These are phyloP conservation scores for Kwoniella sp. DNA, from an alignment of 768 basidiomycete species.

Conservation along the genomic window DNA sequence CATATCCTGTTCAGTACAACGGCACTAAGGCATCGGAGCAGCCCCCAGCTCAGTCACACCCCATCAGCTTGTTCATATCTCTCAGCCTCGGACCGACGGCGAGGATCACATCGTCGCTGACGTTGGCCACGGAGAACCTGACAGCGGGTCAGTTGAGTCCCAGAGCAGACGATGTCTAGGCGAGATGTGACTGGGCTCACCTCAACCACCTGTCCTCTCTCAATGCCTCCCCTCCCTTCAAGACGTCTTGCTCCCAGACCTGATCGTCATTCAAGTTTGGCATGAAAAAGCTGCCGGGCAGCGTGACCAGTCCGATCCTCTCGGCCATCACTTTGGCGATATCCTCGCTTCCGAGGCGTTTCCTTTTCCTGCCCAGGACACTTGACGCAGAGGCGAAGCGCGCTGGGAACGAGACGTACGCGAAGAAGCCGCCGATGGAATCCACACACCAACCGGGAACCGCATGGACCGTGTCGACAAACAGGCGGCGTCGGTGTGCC, in stretches of 20 bases:
- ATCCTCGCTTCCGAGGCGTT: constrained; percentile 52
- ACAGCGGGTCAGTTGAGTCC: too few species aligned
- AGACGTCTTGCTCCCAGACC: constrained; percentile 30
- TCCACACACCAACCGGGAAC: constrained; percentile 60
- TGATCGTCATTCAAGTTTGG: constrained; percentile 32
- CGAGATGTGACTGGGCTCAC: too few species aligned
- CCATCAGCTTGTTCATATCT: constrained; percentile 41
- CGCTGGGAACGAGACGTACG: constrained; percentile 59
- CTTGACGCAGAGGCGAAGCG: constrained; percentile 12
- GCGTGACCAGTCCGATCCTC: constrained; percentile 62
- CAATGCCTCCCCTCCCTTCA: constrained; percentile 25
- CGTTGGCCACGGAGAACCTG: constrained; percentile 75
- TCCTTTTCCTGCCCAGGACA: constrained; percentile 19
- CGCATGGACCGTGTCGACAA: constrained; percentile 55
- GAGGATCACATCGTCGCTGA: constrained; percentile 57
- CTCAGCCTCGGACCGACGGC: constrained; percentile 39
- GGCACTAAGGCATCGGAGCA: too few species aligned
- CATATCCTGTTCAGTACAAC: too few species aligned
- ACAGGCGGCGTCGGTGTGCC: constrained; percentile 58
- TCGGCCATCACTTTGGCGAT: constrained; percentile 62
- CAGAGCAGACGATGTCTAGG: too few species aligned
- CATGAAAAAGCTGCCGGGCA: constrained; percentile 66
- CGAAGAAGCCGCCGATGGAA: constrained; percentile 69
- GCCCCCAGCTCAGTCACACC: background rate
- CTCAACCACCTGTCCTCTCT: constrained; percentile 62